phyloP scores from a whole-genome alignment of 345 rosid species.

The Capsella bursapastoris region DNA sequence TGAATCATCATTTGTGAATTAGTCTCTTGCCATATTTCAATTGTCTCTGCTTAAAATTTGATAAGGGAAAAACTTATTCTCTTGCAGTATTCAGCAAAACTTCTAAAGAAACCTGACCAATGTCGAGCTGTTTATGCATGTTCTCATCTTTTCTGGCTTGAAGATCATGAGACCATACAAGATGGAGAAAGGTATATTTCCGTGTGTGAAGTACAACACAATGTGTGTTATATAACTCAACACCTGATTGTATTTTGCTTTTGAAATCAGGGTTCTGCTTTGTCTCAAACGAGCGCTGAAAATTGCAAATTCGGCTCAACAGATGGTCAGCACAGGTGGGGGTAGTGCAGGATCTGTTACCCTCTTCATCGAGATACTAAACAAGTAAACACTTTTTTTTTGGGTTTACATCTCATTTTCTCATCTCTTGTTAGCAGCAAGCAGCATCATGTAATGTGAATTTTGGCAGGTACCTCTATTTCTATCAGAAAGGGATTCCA shows the following conservation, averaged over 20 bases:
- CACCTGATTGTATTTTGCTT: not conserved
- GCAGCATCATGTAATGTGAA: conserved; percentile 3
- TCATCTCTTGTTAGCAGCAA: not conserved
- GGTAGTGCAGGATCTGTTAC: conserved; percentile 78
- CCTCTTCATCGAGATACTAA: conserved; percentile 92
- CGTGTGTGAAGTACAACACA: not conserved
- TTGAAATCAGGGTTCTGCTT: conserved; percentile 67
- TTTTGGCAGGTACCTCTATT: conserved; percentile 74
- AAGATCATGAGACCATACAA: conserved; percentile 82
- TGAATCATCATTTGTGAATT: conserved; percentile 23
- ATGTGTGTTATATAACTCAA: not conserved
- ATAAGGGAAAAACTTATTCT: conserved; percentile 10
- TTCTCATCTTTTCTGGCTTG: conserved; percentile 96
- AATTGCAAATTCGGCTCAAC: conserved; percentile 96
- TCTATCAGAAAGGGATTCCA: conserved; percentile 87
- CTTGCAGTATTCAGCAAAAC: conserved; percentile 95
- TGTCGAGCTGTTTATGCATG: conserved; percentile 97
- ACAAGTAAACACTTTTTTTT: conserved; percentile 60
- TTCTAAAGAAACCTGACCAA: conserved; percentile 97
- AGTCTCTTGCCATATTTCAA: conserved; percentile 7
- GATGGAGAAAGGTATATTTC: conserved; percentile 86
- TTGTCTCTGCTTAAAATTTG: conserved; percentile 36
- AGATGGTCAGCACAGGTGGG: conserved; percentile 76
- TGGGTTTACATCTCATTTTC: not conserved
- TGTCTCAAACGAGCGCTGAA: conserved; percentile 94